phyloP scores from a whole-genome alignment of 208 protist genomes.

The Trypanosoma congolense region DNA sequence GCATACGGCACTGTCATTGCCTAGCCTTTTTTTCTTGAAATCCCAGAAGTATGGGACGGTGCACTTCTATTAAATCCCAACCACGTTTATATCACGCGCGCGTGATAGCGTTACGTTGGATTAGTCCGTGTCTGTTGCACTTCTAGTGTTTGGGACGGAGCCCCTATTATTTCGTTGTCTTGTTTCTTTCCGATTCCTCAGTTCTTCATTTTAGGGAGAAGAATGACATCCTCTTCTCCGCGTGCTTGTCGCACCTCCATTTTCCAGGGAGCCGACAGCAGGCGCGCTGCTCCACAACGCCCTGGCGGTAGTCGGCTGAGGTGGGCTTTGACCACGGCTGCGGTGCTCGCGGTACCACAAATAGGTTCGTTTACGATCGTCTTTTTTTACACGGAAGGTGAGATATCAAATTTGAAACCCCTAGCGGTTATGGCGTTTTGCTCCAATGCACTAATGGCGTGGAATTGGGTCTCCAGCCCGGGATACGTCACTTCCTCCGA shows the following conservation, averaged over 20 bases:
- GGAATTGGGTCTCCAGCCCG: conserved; percentile 21
- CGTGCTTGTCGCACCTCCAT: conserved; percentile 10
- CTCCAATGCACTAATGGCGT: conserved; percentile 24
- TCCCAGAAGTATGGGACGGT: too few species aligned
- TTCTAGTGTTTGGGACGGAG: too few species aligned
- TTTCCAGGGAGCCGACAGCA: conserved; percentile 1
- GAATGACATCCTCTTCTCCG: background rate
- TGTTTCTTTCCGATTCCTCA: background rate
- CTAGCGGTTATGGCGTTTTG: conserved; percentile 4
- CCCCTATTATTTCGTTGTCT: background rate
- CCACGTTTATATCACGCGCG: too few species aligned
- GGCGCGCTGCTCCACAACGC: too few species aligned
- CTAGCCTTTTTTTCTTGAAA: too few species aligned
- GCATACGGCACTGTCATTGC: too few species aligned
- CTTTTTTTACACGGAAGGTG: conserved; percentile 3
- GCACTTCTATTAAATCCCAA: too few species aligned
- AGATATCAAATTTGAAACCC: background rate
- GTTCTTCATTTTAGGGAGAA: background rate
- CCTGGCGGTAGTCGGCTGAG: too few species aligned
- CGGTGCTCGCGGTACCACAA: conserved; percentile 2
- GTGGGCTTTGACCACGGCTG: background rate
- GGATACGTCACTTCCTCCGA: conserved; percentile 17
- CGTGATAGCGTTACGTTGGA: too few species aligned
- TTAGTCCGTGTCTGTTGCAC: too few species aligned
- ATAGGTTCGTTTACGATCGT: conserved; percentile 3